Base-by-base conservation (phyloP, 2,329 filamentous ascomycete species). In the Fusarium chaquense region DNA sequence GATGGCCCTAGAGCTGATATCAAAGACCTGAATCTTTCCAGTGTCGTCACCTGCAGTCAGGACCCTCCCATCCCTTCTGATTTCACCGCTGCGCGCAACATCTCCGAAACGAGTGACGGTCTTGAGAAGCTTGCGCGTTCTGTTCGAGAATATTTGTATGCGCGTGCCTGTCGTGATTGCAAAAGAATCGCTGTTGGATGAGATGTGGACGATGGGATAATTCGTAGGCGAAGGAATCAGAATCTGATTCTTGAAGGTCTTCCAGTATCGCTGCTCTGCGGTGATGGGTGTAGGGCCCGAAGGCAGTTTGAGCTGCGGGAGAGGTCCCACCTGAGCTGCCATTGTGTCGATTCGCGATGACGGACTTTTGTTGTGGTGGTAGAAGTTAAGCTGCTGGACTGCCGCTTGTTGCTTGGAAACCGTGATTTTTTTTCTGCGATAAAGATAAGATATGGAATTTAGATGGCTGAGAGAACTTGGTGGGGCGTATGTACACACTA, bases 251-350 rank as follows among this genome's bases (percentile, higher is more conserved):
- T 93, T 94, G 85, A 99, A 99, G 15, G 92, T 91, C 78, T 91
- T 92, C 97, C 97, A 99, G 85, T 98, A 98, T 71, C 91, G 88
- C 82, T 98, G 94, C 83, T 99, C 96, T 33, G 94, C 91, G 8
- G 95, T 97, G 49, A 95, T 83, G 56, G 93, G 91, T 41, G 91
- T 90, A 60, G 94, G 94, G 52, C 93, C 93, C 69, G 92, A 87
- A 60, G 95, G 90, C 77, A 97, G 87, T 85, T 93, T 97, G 77
- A 97, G 84, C 79, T 91, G 91, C 79, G 90, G 90, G 72, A 97
- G 84, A 65, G 92, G 91, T 80, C 89, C 88, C 76, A 97, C 92
- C 83, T 93, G 90, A 76, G 94, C 92, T 75, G 94, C 94, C 94
- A 97, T 97, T 65, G 78, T 69, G 72, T 64, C 36, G 33, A 73